Conservation (phyloP, 2,329 filamentous ascomycete species). For the Botryotinia calthae region DNA sequence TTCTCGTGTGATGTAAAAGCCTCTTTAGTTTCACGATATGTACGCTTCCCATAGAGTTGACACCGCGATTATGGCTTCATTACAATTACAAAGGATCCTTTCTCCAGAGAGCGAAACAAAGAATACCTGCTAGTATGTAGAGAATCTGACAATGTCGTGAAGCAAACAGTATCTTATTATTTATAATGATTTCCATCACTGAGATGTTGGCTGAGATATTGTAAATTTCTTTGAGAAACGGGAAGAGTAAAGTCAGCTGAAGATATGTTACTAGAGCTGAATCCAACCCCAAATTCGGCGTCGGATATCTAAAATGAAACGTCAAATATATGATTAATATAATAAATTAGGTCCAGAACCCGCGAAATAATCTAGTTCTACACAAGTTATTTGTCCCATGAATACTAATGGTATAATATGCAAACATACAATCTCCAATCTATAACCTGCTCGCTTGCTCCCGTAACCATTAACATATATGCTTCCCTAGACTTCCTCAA, state of each 20-base stretch:
- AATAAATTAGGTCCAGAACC: background rate
- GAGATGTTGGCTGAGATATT: background rate
- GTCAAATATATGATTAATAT: slow-evolving; percentile 6
- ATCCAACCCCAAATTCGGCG: background rate
- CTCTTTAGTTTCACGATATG: background rate
- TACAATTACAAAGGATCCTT: background rate
- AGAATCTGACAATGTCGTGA: background rate
- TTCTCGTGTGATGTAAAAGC: background rate
- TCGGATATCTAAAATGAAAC: background rate
- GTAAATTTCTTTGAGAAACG: background rate
- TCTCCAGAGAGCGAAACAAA: background rate
- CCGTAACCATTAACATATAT: background rate
- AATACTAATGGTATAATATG: background rate
- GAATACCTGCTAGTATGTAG: background rate
- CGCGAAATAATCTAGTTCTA: slow-evolving; percentile 12
- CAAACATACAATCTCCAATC: slow-evolving; percentile 5
- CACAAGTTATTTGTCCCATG: background rate
- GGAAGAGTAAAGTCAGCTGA: background rate
- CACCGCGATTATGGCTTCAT: background rate
- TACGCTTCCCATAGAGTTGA: background rate
- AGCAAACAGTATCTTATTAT: background rate
- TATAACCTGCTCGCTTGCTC: slow-evolving; percentile 1
- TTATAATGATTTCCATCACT: background rate
- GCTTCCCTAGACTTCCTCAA: background rate
- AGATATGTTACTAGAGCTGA: background rate